Evolutionary conservation across 257 asterid species (phyloP), one percentile per base, ranked within the genome.

Genomic region (Fraxinus cuspidata): DNA sequence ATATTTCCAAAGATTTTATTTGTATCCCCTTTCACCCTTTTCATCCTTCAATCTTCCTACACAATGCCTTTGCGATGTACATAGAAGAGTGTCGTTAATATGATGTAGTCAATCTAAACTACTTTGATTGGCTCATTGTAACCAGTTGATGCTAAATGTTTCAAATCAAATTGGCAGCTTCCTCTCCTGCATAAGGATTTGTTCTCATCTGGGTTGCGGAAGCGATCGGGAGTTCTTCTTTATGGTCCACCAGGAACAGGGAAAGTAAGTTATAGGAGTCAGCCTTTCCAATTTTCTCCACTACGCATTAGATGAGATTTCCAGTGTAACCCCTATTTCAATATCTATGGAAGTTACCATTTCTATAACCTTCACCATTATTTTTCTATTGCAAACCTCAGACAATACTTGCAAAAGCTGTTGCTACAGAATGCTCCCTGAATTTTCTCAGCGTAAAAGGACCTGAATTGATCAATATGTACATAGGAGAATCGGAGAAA

Each of bases 201-300:
- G 84, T 96, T 96, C 83, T 93, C 99, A 29, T 96, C 99, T 82
- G 98, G 99, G 73, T 86, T 96, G 86, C 97, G 98, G 84, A 96
- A 93, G 79, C 86, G 99, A 81, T 93, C 99, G 70, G 98, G 98
- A 70, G 98, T 96, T 86, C 99, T 96, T 90, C 94, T 96, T 73
- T 96, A 93, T 82, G 98, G 98, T 64, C 99, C 99, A 76, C 99
- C 99, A 16, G 99, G 99, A 58, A 96, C 98, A 40, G 98, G 99
- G 80, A 96, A 96, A 88, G 99, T 93, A 86, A 86, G 93, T 84
- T 53, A 32, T 15, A 71, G 34, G 19, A 49, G 8, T 71, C 77
- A 51, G 19, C 32, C 25, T 79, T 69, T 74, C 65, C 64, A 40
- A 42, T 66, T 67, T 71, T 60, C 28, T 72, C 74, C 77, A 21